phyloP scores from a whole-genome alignment of 2,329 filamentous ascomycete genomes.

The Gyromitra esculenta region DNA sequence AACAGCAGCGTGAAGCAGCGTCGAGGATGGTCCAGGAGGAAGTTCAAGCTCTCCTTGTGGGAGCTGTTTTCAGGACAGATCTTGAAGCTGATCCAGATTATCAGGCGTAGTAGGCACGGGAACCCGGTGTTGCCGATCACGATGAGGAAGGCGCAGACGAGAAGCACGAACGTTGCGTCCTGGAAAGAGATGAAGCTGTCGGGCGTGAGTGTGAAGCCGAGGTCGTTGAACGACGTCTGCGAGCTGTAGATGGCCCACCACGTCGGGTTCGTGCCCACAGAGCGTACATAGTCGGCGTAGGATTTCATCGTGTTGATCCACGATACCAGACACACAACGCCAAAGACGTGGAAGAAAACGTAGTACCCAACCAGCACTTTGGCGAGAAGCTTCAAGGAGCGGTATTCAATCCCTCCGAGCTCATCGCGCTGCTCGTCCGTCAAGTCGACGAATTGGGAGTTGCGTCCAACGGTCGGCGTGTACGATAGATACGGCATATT shows the following conservation, averaged over 20 bases:
- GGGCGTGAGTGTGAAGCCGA: slow-evolving; percentile 91
- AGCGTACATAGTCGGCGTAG: slow-evolving; percentile 74
- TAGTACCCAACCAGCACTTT: slow-evolving; percentile 82
- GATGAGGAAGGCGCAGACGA: slow-evolving; percentile 85
- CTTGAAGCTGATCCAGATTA: slow-evolving; percentile 84
- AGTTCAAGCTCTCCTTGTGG: slow-evolving; percentile 88
- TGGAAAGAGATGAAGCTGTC: slow-evolving; percentile 95
- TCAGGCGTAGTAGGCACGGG: slow-evolving; percentile 89
- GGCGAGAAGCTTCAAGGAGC: slow-evolving; percentile 85
- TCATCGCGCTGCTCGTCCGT: slow-evolving; percentile 93
- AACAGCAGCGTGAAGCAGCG: slow-evolving; percentile 96
- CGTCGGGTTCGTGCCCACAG: slow-evolving; percentile 70
- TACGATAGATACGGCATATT: slow-evolving; percentile 91
- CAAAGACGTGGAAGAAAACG: slow-evolving; percentile 81
- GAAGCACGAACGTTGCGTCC: slow-evolving; percentile 75
- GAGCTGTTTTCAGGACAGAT: slow-evolving; percentile 65
- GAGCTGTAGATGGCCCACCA: slow-evolving; percentile 96
- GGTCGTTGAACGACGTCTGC: slow-evolving; percentile 88
- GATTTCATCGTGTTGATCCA: slow-evolving; percentile 76
- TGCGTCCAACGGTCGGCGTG: slow-evolving; percentile 89
- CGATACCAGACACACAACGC: slow-evolving; percentile 76
- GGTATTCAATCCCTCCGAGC: slow-evolving; percentile 94
- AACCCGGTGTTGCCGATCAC: slow-evolving; percentile 96
- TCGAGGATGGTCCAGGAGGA: slow-evolving; percentile 91
- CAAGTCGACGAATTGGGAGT: slow-evolving; percentile 89